A percentile compares a stretch with the other conserved stretches of the same genome.
phyloP scores from a whole-genome alignment of 1,284 basidiomycete genomes.

The Puccinia triticina region DNA sequence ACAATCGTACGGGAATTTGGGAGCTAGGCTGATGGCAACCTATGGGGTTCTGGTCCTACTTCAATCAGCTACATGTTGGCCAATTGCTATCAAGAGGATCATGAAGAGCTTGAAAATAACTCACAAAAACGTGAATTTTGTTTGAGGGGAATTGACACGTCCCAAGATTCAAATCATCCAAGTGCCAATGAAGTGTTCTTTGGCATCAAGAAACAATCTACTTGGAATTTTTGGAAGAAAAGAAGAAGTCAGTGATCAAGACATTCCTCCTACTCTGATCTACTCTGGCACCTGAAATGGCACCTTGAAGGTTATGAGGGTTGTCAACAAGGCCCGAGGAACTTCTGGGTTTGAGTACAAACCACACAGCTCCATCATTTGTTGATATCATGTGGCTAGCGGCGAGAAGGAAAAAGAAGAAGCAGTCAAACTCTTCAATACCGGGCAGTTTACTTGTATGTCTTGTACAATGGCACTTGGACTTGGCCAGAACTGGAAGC shows the following conservation, averaged over 20 bases:
- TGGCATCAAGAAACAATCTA: neutral
- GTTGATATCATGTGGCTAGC: neutral
- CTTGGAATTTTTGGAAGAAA: neutral
- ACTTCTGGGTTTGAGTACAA: neutral
- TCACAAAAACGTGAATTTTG: neutral
- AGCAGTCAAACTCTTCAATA: neutral
- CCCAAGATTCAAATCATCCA: neutral
- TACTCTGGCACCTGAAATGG: neutral
- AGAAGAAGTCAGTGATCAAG: neutral
- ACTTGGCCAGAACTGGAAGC: no score
- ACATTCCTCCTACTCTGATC: neutral
- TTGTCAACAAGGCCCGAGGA: no score
- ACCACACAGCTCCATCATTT: neutral
- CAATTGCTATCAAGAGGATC: no score
- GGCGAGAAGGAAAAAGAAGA: neutral
- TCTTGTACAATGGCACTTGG: constrained; percentile 2
- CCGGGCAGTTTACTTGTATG: neutral
- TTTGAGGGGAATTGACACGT: neutral
- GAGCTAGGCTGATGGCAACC: neutral
- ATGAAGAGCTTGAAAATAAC: neutral
- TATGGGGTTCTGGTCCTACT: neutral
- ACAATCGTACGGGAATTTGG: neutral
- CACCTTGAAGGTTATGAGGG: neutral
- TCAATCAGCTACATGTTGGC: neutral
- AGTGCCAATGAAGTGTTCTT: no score